Percentiles rank a stretch among this genome's conserved stretches.
Evolutionary conservation across 331 rosid genomes (phyloP).

Genomic region (Malus hybrid): DNA sequence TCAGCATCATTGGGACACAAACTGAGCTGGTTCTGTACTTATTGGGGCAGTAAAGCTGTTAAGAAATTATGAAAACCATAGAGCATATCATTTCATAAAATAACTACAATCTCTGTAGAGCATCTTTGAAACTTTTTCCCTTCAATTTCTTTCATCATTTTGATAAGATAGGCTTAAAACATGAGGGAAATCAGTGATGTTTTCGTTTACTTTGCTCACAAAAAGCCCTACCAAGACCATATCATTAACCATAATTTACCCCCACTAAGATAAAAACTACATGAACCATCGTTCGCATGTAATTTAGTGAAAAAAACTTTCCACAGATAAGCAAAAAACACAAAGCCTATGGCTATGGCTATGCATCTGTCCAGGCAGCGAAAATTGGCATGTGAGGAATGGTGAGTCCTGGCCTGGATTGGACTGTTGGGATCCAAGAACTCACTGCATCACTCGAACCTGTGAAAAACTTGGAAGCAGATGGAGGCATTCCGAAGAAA

Average conservation of each 20-base stretch:
- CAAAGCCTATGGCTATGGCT: neutral
- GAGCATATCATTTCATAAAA: conserved; percentile 21
- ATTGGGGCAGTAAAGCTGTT: conserved; percentile 24
- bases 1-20: conserved; percentile 17
- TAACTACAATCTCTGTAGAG: conserved; percentile 17
- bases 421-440: conserved; percentile 49
- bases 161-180: neutral
- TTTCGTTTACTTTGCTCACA: conserved; percentile 8
- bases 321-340: conserved; percentile 6
- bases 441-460: conserved; percentile 25
- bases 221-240: conserved; percentile 2
- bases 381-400: conserved; percentile 64
- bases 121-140: conserved; percentile 14
- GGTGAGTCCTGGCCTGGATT: conserved; percentile 38
- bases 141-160: conserved; percentile 15
- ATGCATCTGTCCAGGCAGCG: conserved; percentile 69
- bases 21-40: conserved; percentile 26
- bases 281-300: conserved; percentile 5
- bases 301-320: conserved; percentile 16
- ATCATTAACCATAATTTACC: conserved; percentile 8
- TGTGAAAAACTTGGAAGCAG: conserved; percentile 32
- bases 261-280: conserved; percentile 4
- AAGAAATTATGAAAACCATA: conserved; percentile 24
- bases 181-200: neutral
- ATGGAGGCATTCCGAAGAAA: conserved; percentile 36